phyloP scores from a whole-genome alignment of 306 rosid species.

The Fagus sylvatica region DNA sequence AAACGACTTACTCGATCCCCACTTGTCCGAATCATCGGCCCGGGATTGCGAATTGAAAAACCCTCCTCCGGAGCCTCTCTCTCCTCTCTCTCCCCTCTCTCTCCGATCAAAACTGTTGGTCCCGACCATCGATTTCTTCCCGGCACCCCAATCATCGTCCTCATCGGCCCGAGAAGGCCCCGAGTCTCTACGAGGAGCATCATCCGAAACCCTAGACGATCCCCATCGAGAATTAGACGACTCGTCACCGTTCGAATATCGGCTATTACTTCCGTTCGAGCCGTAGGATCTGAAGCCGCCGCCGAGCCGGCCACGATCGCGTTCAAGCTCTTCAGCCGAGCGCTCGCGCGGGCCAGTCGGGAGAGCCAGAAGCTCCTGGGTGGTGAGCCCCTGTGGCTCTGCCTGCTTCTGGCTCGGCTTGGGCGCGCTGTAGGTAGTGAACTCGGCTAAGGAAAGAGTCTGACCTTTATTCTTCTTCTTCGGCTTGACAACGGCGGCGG shows the following conservation, averaged over 20 bases:
- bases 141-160: constrained; percentile 80
- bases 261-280: constrained; percentile 19
- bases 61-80: constrained; percentile 28
- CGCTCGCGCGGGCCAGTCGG: constrained; percentile 91
- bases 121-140: constrained; percentile 54
- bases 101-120: constrained; percentile 56
- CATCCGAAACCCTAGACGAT: constrained; percentile 69
- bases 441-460: constrained; percentile 59
- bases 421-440: constrained; percentile 46
- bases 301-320: constrained; percentile 52
- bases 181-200: constrained; percentile 38
- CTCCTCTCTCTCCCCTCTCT: constrained; percentile 44
- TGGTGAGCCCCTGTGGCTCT: constrained; percentile 26
- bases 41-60: constrained; percentile 79
- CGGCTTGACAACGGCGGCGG: constrained; percentile 68
- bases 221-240: constrained; percentile 72
- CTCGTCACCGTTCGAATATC: constrained; percentile 49
- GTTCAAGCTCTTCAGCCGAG: constrained; percentile 81
- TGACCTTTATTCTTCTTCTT: constrained; percentile 83
- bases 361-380: constrained; percentile 53
- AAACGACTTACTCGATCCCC: constrained; percentile 73
- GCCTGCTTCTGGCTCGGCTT: constrained; percentile 33
- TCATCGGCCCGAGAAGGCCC: constrained; percentile 85
- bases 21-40: constrained; percentile 85
- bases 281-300: constrained; percentile 64